Conservation (phyloP, 371 early-diverging fungal genomes). For the Mucor velutinosus region DNA sequence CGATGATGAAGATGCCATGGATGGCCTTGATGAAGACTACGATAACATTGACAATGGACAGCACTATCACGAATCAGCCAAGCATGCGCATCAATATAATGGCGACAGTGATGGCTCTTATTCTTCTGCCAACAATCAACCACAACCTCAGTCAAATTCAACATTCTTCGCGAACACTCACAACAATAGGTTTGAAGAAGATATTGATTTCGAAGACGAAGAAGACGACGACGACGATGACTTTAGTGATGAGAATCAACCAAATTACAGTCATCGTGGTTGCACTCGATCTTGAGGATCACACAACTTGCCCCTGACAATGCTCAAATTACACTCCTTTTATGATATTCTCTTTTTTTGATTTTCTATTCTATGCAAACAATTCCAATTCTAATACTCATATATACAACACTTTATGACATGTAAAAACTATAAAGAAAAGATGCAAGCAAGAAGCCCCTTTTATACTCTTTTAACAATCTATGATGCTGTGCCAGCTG, state of each 20-base stretch:
- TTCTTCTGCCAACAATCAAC: background rate
- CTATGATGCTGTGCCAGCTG: background rate
- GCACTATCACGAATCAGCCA: background rate
- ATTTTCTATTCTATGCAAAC: background rate
- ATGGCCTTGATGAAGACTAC: background rate
- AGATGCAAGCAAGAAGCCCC: background rate
- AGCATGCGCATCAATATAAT: background rate
- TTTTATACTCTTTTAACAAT: no score
- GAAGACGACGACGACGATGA: constrained; percentile 7
- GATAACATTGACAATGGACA: background rate
- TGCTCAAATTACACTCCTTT: background rate
- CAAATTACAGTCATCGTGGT: background rate
- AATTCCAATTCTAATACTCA: background rate
- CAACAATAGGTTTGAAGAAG: constrained; percentile 17
- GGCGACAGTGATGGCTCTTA: background rate
- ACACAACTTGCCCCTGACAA: background rate
- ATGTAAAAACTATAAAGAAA: background rate
- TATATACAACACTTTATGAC: background rate
- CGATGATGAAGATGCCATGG: background rate
- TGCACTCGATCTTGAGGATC: background rate
- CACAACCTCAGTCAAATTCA: background rate
- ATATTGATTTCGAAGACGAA: constrained; percentile 13
- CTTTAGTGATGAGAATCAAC: background rate
- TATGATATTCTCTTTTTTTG: background rate
- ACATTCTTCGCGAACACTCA: background rate